These are phyloP conservation scores for Ophiostoma ulmi DNA, from an alignment of 2,329 filamentous ascomycete species.

Conservation along the genomic window DNA sequence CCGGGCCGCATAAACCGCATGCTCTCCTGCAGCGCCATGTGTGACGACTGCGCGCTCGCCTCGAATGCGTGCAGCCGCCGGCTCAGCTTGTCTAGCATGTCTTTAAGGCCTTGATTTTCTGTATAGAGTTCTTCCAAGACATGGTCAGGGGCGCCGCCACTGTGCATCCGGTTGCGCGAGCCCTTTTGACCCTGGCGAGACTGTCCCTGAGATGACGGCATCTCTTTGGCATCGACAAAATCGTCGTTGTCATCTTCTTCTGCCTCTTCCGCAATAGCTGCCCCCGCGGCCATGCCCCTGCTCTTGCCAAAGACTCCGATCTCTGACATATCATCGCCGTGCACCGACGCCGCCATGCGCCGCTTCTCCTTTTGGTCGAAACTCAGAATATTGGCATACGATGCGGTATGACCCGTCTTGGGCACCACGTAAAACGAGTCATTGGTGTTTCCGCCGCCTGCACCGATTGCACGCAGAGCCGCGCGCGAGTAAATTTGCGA, in stretches of 20 bases:
- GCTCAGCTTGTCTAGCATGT: constrained; percentile 78
- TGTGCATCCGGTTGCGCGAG: constrained; percentile 25
- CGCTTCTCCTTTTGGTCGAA: constrained; percentile 63
- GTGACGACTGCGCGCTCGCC: constrained; percentile 81
- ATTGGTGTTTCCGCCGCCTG: constrained; percentile 41
- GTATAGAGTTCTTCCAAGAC: constrained; percentile 81
- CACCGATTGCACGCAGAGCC: constrained; percentile 70
- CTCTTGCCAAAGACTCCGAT: constrained; percentile 15
- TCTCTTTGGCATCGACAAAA: constrained; percentile 80
- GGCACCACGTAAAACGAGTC: constrained; percentile 95
- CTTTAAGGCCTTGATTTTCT: constrained; percentile 81
- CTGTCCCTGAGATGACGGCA: neutral
- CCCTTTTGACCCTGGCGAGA: neutral
- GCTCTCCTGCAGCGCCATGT: constrained; percentile 80
- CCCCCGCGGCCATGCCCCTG: neutral
- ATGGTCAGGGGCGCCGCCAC: constrained; percentile 42
- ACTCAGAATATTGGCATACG: constrained; percentile 83
- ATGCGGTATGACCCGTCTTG: constrained; percentile 82
- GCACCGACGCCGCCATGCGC: constrained; percentile 33
- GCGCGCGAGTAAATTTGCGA: constrained; percentile 79
- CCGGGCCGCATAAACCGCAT: constrained; percentile 57
- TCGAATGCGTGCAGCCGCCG: constrained; percentile 91
- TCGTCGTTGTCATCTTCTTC: constrained; percentile 53
- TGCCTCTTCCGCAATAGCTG: neutral
- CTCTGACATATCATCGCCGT: constrained; percentile 34